These are phyloP conservation scores for Cornus controversa DNA, from an alignment of 148 eudicot genomes.

Conservation along the genomic window DNA sequence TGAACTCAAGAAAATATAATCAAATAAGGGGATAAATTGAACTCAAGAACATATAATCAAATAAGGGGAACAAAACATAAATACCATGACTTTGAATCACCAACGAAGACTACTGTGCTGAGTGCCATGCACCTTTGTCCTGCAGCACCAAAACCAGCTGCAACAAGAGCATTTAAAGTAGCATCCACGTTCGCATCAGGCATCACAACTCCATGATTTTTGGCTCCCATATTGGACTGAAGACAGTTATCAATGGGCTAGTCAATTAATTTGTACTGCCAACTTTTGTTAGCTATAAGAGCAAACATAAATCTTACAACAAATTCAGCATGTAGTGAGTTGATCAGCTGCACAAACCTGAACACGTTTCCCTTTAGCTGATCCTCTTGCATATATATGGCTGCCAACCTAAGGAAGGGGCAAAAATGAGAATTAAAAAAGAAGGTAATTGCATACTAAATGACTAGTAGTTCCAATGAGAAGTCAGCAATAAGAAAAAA, in stretches of 20 bases:
- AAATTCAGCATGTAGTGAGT: background rate
- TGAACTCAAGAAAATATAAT: background rate
- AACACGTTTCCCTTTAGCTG: constrained; percentile 97
- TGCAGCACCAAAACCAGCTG: constrained; percentile 95
- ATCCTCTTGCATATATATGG: constrained; percentile 89
- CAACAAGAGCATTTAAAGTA: constrained; percentile 67
- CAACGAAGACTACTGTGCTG: constrained; percentile 84
- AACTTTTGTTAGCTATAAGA: background rate
- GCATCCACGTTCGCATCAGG: constrained; percentile 85
- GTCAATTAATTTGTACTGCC: background rate
- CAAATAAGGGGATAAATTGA: constrained; percentile 3
- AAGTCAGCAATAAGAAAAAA: constrained; percentile 2
- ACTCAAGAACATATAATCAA: background rate
- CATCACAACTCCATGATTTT: constrained; percentile 83
- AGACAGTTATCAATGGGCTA: constrained; percentile 16
- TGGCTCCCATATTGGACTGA: constrained; percentile 91
- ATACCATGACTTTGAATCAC: constrained; percentile 72
- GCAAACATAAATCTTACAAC: background rate
- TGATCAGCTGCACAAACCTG: constrained; percentile 53
- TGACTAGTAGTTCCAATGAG: background rate
- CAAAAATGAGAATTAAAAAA: background rate
- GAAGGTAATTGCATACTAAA: background rate
- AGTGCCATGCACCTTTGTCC: constrained; percentile 94
- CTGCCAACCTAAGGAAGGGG: constrained; percentile 70
- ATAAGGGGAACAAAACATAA: constrained; percentile 4